Evolutionary conservation across 371 early-diverging fungal genomes (phyloP), one percentile per base, ranked within the genome.

Genomic region (Mucor velutinosus): DNA sequence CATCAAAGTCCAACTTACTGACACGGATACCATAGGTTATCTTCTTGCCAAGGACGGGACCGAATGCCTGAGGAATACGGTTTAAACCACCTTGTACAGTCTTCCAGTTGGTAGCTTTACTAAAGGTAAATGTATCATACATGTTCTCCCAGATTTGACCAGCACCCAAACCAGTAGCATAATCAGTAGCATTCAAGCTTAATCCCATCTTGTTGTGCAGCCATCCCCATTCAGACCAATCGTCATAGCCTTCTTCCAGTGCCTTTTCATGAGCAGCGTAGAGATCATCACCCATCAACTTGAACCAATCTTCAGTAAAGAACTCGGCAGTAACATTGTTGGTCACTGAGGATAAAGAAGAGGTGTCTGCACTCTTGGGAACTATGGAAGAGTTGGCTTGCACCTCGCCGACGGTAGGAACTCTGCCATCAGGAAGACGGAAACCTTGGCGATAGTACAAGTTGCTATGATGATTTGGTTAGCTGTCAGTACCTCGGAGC

Each of bases 221-320:
- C 70, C 73, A 76, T 10, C 70, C 71, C 65, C 65, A 70, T 51
- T 73, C 76, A 5, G 76, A 76, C 76, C 76, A 76, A 37, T 73
- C 73, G 57, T 76, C 76, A 56, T 64, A 73, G 7, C 74, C 74
- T 58, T 74, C 74, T 33, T 69, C 55, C 23, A 76, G 12, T 5
- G 77, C 77, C 45, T 74, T 73, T 63, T 41, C 64, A 43, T 73
- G 73, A 10, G 76, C 76, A 23, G 58, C 62, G 43, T 76, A 76
- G 30, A 76, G 39, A 59, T 76, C 77, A 23, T 66, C 65, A 8
- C 67, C 61, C 69, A 76, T 74, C 8, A 69, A 32, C 32, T 74
- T 62, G 30, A 53, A 41, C 77, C 77, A 76, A 7, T 68, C 60
- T 19, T 68, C 66, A 17, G 49, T 51, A 14, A 59, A 51, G 25